Evolutionary conservation across 768 basidiomycete species (phyloP), one percentile per base, ranked within the genome.

Genomic region (Psilocybe subaeruginosa): DNA sequence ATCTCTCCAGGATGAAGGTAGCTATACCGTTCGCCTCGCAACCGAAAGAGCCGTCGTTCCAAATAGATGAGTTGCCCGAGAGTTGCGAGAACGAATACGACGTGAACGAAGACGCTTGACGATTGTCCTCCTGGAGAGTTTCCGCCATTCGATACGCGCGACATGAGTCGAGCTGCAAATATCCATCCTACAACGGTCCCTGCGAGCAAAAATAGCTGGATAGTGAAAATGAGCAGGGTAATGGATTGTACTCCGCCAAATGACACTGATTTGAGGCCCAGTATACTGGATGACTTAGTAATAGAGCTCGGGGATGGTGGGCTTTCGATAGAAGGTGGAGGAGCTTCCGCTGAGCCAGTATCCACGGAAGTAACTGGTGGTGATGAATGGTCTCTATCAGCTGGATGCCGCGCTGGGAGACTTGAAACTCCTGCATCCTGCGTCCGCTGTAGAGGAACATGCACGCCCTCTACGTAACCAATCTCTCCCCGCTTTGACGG

Each of bases 401-500:
- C 71, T 37, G 71, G 86, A 70, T 87, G 85, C 45, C 82, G 75
- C 16, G 73, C 75, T n/a, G 82, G 84, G 11, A 72, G 68, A 43
- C 56, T 46, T 48, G 63, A 54, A 49, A 61, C 11, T 8, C 41
- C 48, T 51, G 75, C 72, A 66, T 83, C 83, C 51, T 80, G 81
- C 41, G 41, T n/a, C 41, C 82, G 82, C 62, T 60, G 59, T 66
- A 27, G 39, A 46, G 55, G 23, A n/a, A 46, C 63, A 35, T 64
- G 77, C 17, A 76, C 55, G 9, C 73, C 77, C 56, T 85, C 86
- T 30, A 76, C 61, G 68, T 77, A 91, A 19, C 88, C 88, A 54
- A 91, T 85, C 68, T 90, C 88, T 29, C 88, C 89, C 17, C 81
- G 78, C 71, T 89, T 90, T 47, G 69, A 70, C 55, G 88, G 89